Percentiles rank a stretch among this genome's conserved stretches.
Conservation (phyloP, 768 basidiomycete genomes). For the Lactifluus volemus region DNA sequence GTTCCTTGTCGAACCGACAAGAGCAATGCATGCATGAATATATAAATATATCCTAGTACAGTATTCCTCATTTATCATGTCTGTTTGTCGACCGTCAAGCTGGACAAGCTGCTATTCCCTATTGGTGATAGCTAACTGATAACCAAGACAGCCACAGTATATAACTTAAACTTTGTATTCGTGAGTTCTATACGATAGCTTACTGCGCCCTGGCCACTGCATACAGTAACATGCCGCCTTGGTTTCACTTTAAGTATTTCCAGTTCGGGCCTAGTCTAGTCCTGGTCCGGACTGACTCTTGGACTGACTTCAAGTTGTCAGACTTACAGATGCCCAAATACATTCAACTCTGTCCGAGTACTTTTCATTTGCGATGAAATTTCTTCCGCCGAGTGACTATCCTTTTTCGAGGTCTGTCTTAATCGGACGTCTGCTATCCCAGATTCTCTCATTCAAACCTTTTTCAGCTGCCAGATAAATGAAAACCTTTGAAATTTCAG, state of each 20-base stretch:
- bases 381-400: background rate
- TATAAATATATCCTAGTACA: background rate
- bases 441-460: too few species aligned
- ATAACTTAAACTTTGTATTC: too few species aligned
- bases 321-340: background rate
- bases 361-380: too few species aligned
- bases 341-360: background rate
- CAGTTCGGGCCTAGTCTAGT: background rate
- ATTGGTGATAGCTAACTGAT: background rate
- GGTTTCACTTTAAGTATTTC: background rate
- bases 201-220: background rate
- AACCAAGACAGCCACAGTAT: too few species aligned
- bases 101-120: background rate
- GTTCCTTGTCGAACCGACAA: too few species aligned
- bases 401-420: background rate
- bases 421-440: background rate
- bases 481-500: too few species aligned
- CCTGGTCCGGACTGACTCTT: too few species aligned
- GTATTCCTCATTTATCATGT: background rate
- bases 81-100: background rate
- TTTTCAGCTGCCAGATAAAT: background rate
- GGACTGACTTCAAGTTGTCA: too few species aligned
- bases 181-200: too few species aligned
- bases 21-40: background rate
- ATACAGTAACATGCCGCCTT: background rate